Conservation (phyloP, 2,329 filamentous ascomycete species). For the Cordyceps tenuipes region DNA sequence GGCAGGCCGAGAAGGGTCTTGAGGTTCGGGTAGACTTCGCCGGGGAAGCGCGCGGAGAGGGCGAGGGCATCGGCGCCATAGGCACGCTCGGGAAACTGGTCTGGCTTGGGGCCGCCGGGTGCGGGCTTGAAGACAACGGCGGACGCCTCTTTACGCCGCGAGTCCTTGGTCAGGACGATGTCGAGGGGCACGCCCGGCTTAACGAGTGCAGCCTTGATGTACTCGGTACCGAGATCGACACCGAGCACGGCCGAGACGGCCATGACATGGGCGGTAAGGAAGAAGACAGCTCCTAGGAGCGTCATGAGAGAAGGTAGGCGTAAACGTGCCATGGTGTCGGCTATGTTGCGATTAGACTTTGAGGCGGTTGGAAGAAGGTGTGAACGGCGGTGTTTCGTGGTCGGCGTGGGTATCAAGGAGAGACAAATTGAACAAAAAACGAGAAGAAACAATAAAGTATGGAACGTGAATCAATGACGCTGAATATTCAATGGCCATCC, state of each 20-base stretch:
- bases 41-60: constrained; percentile 76
- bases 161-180: constrained; percentile 96
- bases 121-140: constrained; percentile 89
- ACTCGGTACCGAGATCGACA: constrained; percentile 90
- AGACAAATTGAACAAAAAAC: background rate
- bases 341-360: background rate
- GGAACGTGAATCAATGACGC: background rate
- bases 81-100: constrained; percentile 73
- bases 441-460: background rate
- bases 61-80: constrained; percentile 91
- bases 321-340: constrained; percentile 24
- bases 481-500: background rate
- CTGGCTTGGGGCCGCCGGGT: constrained; percentile 52
- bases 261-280: constrained; percentile 37
- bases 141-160: constrained; percentile 86
- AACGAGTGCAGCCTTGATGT: constrained; percentile 91
- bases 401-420: background rate
- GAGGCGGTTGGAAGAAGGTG: background rate
- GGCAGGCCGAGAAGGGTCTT: constrained; percentile 80
- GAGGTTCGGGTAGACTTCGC: constrained; percentile 90
- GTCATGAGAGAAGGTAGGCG: constrained; percentile 29
- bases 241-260: constrained; percentile 71
- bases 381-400: background rate
- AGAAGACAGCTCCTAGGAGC: constrained; percentile 30
- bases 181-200: constrained; percentile 96